Base-by-base conservation (phyloP, 306 rosid genomes). In the Ochetophila trinervis region DNA sequence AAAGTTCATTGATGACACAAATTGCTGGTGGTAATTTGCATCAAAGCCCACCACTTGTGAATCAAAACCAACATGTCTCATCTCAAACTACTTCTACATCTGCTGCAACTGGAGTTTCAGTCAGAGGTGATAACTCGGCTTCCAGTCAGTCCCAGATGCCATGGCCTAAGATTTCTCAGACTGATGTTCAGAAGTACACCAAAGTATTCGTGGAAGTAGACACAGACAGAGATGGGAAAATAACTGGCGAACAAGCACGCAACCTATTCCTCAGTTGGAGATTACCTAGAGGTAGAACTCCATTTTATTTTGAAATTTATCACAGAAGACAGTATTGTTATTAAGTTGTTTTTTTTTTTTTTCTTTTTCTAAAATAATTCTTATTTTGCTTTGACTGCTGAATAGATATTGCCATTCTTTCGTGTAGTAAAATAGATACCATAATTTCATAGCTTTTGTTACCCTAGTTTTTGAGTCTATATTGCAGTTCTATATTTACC, bases 191-290 rank as follows among this genome's bases (percentile, higher is more conserved):
- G 82, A 94, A 86, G 83, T 94, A 94, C 71, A 74, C 82, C 24
- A 88, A 88, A 82, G 96, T 94, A 34, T 94, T 94, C 76, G 70
- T 86, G 78, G 91, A 85, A 75, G 99, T 94, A 62, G 99, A 94
- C 80, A 85, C 85, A 0, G 99, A 94, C 75, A 85, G 88, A 82
- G 99, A 94, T 77, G 99, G 97, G 62, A 94, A 86, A 82, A 90
- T 94, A 62, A 94, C 92, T 3, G 99, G 97, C 77, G 89, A 85
- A 58, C 96, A 94, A 79, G 97, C 99, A 0, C 96, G 87, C 30
- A 86, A 88, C 83, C 81, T 94, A 82, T 94, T 94, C 71, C 78
- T 94, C 58, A 90, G 91, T 83, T 94, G 99, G 99, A 82, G 85
- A 76, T 62, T 94, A 69, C 96, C 97, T 53, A 86, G 95, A 85